Evolutionary conservation across 441 rosid genomes (phyloP), one percentile per base, ranked within the genome.

Genomic region (Hura crepitans): DNA sequence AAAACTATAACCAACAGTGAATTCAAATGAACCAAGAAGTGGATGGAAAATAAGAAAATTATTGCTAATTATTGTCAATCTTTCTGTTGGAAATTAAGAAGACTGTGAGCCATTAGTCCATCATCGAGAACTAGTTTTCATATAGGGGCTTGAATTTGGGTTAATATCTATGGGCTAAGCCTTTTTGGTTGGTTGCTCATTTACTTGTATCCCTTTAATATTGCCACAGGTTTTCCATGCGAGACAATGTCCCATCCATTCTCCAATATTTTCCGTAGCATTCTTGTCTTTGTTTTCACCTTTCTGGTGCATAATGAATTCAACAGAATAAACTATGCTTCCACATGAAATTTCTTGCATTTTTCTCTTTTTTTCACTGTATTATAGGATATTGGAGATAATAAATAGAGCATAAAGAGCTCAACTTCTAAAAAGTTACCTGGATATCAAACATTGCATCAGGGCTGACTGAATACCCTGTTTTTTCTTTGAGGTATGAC

Each of bases 391-490:
- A 37, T 13, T 35, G 63, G 59, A 46, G 10, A 22, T 17, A 49
- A 61, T 42, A 7, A 22, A n/a, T 23, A 39, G 33, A 70, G 70
- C 18, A 13, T 27, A 37, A 30, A 15, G 56, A 67, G 57, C 37
- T 54, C 46, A 70, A 60, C 35, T 45, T 27, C 61, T 49, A 68
- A 45, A 27, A 77, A 66, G 37, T 61, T 62, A 90, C 99, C 96
- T 94, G 99, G 81, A 89, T 82, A 79, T 94, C 99, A 51, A 94
- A 94, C 99, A 94, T 90, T 47, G 99, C 90, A 78, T 94, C 93
- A 8, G 97, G 88, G 74, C 87, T 92, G 47, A 94, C 92, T 28
- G 81, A 71, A 75, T 92, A 92, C 65, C 99, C 99, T 0, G 99
- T 92, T 80, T 73, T 92, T 72, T 87, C 96, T 78, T 85, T 92